Percentiles rank a stretch among this genome's conserved stretches.
These are phyloP conservation scores for Coniochaeta prunicola DNA, from an alignment of 2,329 filamentous ascomycete genomes.

Conservation along the genomic window DNA sequence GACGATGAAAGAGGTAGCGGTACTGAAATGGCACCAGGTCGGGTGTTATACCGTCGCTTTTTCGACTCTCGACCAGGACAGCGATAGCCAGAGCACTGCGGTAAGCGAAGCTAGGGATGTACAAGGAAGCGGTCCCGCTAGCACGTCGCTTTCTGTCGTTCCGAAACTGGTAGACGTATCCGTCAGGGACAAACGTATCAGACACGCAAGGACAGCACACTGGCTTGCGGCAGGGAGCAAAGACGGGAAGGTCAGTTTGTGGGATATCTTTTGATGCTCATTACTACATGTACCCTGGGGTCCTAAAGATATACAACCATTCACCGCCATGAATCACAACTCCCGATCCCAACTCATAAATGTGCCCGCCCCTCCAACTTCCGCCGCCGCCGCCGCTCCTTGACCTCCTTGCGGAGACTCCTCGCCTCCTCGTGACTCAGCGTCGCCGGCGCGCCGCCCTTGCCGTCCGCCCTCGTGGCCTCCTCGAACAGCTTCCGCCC, in stretches of 20 bases:
- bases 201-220: constrained; percentile 63
- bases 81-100: background rate
- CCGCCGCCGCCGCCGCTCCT: constrained; percentile 39
- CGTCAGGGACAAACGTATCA: constrained; percentile 57
- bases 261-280: constrained; percentile 71
- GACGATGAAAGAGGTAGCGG: constrained; percentile 78
- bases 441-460: constrained; percentile 29
- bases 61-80: constrained; percentile 31
- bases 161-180: constrained; percentile 28
- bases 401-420: constrained; percentile 33
- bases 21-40: constrained; percentile 88
- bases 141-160: constrained; percentile 11
- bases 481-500: constrained; percentile 63
- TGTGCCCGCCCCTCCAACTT: constrained; percentile 42
- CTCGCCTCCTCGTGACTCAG: constrained; percentile 44
- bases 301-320: background rate
- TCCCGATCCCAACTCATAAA: constrained; percentile 9
- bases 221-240: constrained; percentile 90
- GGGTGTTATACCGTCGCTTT: constrained; percentile 81
- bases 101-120: background rate
- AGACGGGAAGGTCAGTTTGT: constrained; percentile 90
- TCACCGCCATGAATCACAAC: background rate
- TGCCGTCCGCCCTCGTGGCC: constrained; percentile 29
- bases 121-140: constrained; percentile 3
- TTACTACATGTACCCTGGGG: background rate